A percentile compares a stretch with the other conserved stretches of the same genome.
These are phyloP conservation scores for Oryza brachyantha DNA, from an alignment of 176 grass and related monocot genomes.

Conservation along the genomic window DNA sequence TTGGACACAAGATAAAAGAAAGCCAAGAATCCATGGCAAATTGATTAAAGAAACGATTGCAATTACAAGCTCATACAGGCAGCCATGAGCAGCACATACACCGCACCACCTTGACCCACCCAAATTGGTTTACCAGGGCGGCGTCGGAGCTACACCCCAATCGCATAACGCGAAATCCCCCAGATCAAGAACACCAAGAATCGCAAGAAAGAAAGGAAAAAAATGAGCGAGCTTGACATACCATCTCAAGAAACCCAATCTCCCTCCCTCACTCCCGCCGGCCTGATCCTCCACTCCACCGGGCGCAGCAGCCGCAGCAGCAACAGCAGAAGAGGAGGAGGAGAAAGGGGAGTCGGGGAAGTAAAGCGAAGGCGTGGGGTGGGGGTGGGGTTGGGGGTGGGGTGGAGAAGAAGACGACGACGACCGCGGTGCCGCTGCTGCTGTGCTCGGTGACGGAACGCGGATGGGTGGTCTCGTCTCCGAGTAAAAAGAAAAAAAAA, in stretches of 20 bases:
- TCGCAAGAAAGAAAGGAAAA: neutral
- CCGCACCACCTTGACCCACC: neutral
- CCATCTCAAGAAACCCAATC: slow-evolving; percentile 17
- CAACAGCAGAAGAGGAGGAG: neutral
- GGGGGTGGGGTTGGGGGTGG: too few species aligned
- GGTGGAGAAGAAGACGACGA: neutral
- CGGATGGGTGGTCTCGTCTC: too few species aligned
- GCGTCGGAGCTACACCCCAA: neutral
- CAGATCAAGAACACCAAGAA: neutral
- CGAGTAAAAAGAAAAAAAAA: too few species aligned
- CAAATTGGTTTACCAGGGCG: neutral
- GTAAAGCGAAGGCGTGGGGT: slow-evolving; percentile 4
- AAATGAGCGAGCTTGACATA: neutral
- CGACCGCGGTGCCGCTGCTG: neutral
- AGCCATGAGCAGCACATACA: neutral
- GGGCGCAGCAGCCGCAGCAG: neutral
- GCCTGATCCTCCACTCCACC: too few species aligned
- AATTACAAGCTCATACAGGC: neutral
- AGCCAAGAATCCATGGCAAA: neutral
- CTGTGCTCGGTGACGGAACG: neutral
- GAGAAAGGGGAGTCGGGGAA: neutral
- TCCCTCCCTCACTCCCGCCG: too few species aligned
- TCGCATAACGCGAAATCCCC: neutral
- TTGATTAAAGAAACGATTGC: neutral
- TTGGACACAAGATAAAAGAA: too few species aligned